Evolutionary conservation across 345 rosid genomes (phyloP), one percentile per base, ranked within the genome.

Genomic region (Salix caprea): DNA sequence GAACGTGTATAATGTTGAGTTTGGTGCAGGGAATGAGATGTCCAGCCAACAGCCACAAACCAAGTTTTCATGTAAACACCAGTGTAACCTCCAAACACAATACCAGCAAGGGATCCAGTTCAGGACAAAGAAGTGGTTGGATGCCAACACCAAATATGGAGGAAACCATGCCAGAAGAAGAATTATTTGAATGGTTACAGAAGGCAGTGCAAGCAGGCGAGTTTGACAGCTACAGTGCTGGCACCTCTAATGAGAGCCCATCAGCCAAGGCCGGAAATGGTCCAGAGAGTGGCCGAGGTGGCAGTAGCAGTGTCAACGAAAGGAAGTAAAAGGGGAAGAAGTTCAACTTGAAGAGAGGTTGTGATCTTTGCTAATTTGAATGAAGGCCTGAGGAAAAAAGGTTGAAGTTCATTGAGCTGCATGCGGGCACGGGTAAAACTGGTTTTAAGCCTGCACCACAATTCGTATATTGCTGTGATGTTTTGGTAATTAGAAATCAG

Each of bases 11-110:
- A 16, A 28, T 66, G 67, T 28, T 78, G 67, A 48, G 36, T 71
- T 58, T 65, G 69, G 73, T 86, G 75, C 92, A 96, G 99, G 99
- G 94, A 86, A 96, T 96, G 98, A 89, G 95, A 85, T 96, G 96
- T 82, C 86, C 90, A 14, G 89, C 96, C 16, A 96, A 96, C 82
- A 92, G 91, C 2, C 99, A 96, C 89, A 96, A 93, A 88, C 94
- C 99, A 37, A 91, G 97, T 83, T 96, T 96, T 84, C 99, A 96
- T 70, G 97, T 96, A 77, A 96, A 93, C 83, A 90, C 98, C 2
- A 90, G 89, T 64, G 73, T 90, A 28, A 86, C 89, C 61, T 72
- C 93, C 36, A 91, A 85, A 82, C 90, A 85, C 61, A 74, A 54
- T 61, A 42, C 82, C 1, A 44, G 87, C 71, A 86, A 90, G 82